Conservation (phyloP, 2,329 filamentous ascomycete species). For the Neofusicoccum cordaticola region DNA sequence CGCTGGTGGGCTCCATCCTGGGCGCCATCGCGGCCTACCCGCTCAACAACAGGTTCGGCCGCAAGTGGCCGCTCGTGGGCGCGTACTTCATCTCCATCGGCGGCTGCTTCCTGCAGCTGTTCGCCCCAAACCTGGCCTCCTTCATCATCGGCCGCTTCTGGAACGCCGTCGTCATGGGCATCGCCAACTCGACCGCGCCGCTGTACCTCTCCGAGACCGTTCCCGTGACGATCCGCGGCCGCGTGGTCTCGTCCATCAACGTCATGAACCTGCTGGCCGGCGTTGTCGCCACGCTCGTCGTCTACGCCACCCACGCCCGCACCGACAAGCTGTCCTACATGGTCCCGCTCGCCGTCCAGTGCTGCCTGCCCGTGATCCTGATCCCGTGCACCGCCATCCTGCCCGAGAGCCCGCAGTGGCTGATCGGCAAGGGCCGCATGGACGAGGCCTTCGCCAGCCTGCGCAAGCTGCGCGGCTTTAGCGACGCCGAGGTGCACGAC, state of each 20-base stretch:
- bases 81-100: constrained; percentile 7
- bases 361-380: constrained; percentile 31
- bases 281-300: constrained; percentile 58
- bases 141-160: constrained; percentile 13
- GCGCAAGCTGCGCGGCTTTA: constrained; percentile 31
- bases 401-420: constrained; percentile 61
- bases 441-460: constrained; percentile 26
- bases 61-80: constrained; percentile 5
- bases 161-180: constrained; percentile 9
- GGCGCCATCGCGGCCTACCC: constrained; percentile 10
- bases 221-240: constrained; percentile 57
- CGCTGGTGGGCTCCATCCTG: constrained; percentile 13
- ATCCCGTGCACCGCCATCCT: constrained; percentile 36
- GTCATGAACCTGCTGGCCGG: constrained; percentile 4
- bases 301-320: constrained; percentile 62
- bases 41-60: constrained; percentile 12
- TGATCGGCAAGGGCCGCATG: constrained; percentile 52
- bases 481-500: constrained; percentile 29
- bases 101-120: constrained; percentile 15
- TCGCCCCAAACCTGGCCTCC: neutral
- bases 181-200: constrained; percentile 37
- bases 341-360: constrained; percentile 38
- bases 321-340: constrained; percentile 61
- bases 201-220: constrained; percentile 60
- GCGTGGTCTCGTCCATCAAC: constrained; percentile 41